Base-by-base conservation (phyloP, 2,329 filamentous ascomycete genomes). In the Didymella pinodella region DNA sequence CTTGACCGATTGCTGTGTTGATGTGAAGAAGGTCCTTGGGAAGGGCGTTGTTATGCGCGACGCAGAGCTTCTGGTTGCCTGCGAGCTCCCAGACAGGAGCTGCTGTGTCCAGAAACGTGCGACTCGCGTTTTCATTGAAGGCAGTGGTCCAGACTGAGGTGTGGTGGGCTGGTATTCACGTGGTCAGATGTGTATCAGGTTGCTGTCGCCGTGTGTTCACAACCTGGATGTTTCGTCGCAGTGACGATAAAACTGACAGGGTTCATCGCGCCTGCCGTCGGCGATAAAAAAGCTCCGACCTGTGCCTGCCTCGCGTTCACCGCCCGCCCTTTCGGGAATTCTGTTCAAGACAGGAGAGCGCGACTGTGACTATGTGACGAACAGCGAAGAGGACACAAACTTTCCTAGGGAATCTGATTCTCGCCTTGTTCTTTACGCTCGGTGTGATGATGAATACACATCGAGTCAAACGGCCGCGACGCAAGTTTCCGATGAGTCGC, bases 11-110 rank as follows among this genome's bases (percentile, higher is more conserved):
- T 48, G 58, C 18, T 55, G 64, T 12, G 66, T 53, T 12, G 69
- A 59, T 4, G 73, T 68, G 64, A 73, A 71, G 69, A 74, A 72
- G 63, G 48, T 68, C 61, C 70, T 69, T 7, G 66, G 36, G 45
- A 66, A 58, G 8, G 56, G 56, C 41, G 53, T 34, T 8, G 48
- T 36, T 16, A 31, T 29, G 20, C 49, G 52, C 26, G 57, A 46
- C 28, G 65, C 52, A 25, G 65, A 50, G 51, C 62, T 56, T 41
- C 46, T 59, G 7, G 41, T 32, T 34, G 48, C 26, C 43, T 61
- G 45, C 54, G 40, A 34, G 59, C 54, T 38, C 26, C 67, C 61
- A 50, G 57, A 61, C 51, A 73, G 65, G 57, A 71, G 64, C 56
- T 64, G 67, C 54, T 64, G 59, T n/a, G 68, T 58, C 67, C 66